Conservation (phyloP, 805 yeast genomes). For the Candida odintsovae region DNA sequence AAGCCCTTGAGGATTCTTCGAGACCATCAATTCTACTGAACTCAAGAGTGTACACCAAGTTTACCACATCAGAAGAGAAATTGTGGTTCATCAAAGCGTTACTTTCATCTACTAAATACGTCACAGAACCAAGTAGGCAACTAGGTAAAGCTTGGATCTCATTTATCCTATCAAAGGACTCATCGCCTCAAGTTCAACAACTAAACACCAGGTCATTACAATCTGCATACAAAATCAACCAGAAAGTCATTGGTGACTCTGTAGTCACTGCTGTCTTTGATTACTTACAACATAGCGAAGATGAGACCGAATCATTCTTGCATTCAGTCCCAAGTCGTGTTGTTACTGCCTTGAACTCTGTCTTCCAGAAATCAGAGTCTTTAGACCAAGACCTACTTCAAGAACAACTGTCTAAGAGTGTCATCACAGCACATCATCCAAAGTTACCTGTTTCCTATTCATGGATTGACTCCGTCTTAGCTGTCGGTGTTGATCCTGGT, state of each 20-base stretch:
- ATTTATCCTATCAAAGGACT: conserved; percentile 34
- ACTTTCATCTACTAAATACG: conserved; percentile 23
- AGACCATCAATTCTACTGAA: conserved; percentile 45
- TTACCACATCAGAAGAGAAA: conserved; percentile 38
- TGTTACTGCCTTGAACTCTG: conserved; percentile 32
- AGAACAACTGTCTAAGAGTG: conserved; percentile 31
- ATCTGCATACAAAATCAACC: conserved; percentile 28
- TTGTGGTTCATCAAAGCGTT: conserved; percentile 49
- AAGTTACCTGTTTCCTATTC: conserved; percentile 38
- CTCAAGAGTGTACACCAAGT: conserved; percentile 45
- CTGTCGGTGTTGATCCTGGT: conserved; percentile 61
- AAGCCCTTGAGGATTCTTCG: conserved; percentile 30
- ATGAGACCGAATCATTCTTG: conserved; percentile 11
- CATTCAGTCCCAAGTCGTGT: conserved; percentile 25
- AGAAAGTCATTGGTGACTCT: conserved; percentile 36
- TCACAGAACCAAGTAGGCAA: conserved; percentile 14
- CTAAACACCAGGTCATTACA: conserved; percentile 23
- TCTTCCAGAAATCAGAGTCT: conserved; percentile 26
- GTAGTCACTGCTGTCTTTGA: conserved; percentile 37
- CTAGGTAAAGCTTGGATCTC: conserved; percentile 44
- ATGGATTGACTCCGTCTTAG: conserved; percentile 75
- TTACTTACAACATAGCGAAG: conserved; percentile 14
- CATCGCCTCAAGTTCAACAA: conserved; percentile 12
- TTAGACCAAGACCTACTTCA: conserved; percentile 20
- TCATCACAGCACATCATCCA: conserved; percentile 41